Conservation (phyloP, 108 stramenopile genomes). For the Poteriospumella lacustris region DNA sequence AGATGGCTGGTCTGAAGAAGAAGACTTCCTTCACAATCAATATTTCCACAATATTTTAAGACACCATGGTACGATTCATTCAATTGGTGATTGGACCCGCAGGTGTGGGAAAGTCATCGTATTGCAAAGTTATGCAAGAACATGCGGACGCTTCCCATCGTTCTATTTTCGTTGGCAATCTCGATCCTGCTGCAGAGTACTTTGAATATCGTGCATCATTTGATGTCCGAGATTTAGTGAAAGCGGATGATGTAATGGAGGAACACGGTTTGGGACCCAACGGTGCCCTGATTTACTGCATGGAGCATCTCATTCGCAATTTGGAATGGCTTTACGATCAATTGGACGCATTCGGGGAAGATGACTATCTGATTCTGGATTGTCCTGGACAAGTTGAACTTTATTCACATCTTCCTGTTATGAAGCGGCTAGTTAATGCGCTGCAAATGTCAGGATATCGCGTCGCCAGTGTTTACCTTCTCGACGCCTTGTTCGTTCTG, state of each 20-base stretch:
- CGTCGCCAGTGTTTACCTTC: constrained; percentile 79
- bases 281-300: constrained; percentile 91
- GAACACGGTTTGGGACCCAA: constrained; percentile 92
- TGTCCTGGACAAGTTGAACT: constrained; percentile 97
- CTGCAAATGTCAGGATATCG: constrained; percentile 76
- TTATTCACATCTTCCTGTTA: constrained; percentile 92
- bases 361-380: constrained; percentile 93
- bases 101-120: constrained; percentile 55
- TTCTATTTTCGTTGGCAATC: constrained; percentile 70
- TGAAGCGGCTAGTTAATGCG: constrained; percentile 64
- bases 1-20: no score
- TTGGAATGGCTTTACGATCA: constrained; percentile 88
- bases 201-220: constrained; percentile 75
- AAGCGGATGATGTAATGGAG: constrained; percentile 93
- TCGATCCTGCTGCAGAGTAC: constrained; percentile 93
- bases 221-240: constrained; percentile 87
- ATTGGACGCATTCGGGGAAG: constrained; percentile 74
- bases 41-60: no score
- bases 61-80: constrained; percentile 14
- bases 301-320: constrained; percentile 92
- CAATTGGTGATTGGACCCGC: constrained; percentile 56
- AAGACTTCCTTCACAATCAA: no score
- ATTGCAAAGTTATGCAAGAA: constrained; percentile 59
- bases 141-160: constrained; percentile 35
- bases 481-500: constrained; percentile 69